Conservation (phyloP, 2,329 filamentous ascomycete species). For the Elsinoe australis region DNA sequence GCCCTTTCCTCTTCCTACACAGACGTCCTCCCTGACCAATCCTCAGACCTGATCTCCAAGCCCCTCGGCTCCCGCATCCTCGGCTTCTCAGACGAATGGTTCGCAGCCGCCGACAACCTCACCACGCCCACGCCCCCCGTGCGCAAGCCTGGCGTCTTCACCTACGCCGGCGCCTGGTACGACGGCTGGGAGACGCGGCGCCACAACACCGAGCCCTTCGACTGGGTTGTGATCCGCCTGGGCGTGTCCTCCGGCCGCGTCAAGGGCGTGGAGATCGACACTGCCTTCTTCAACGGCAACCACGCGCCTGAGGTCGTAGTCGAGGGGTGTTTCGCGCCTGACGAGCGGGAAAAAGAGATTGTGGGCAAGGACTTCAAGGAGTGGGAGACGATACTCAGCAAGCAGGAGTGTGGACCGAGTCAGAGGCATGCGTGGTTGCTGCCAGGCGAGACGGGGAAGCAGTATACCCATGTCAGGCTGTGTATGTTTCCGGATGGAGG, state of each 20-base stretch:
- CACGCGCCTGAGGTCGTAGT: conserved; percentile 73
- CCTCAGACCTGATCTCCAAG: conserved; percentile 46
- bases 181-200: conserved; percentile 58
- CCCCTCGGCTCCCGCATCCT: conserved; percentile 47
- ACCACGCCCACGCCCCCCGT: conserved; percentile 50
- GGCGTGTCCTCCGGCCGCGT: conserved; percentile 62
- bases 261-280: conserved; percentile 70
- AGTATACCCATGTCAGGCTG: conserved; percentile 70
- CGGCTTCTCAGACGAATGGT: conserved; percentile 54
- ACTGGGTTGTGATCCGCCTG: conserved; percentile 54
- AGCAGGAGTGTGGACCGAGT: conserved; percentile 65
- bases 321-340: conserved; percentile 61
- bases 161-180: conserved; percentile 56
- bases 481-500: conserved; percentile 84
- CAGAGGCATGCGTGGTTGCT: conserved; percentile 69
- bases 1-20: conserved; percentile 3
- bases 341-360: conserved; percentile 58
- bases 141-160: conserved; percentile 51
- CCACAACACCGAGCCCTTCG: conserved; percentile 50
- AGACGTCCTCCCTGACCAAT: not conserved
- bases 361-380: conserved; percentile 32
- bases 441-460: conserved; percentile 47
- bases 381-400: conserved; percentile 65
- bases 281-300: conserved; percentile 74
- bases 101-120: conserved; percentile 53